Conservation (phyloP, 23 red algal genomes). For the Gracilariopsis chorda region DNA sequence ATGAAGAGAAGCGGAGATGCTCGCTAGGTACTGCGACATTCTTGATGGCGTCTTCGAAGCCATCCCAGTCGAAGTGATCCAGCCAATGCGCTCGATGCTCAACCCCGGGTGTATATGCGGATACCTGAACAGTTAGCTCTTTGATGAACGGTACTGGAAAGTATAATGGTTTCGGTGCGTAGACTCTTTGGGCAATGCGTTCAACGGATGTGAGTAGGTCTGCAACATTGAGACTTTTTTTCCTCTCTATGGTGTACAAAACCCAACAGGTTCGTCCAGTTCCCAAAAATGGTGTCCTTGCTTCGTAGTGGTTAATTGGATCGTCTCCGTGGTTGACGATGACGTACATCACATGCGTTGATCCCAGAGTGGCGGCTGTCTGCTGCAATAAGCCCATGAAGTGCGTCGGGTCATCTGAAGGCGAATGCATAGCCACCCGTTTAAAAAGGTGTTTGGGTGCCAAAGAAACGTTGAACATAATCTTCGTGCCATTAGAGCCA, state of each 20-base stretch:
- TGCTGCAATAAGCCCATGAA: constrained; percentile 27
- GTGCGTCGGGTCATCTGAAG: not conserved
- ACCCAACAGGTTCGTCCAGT: constrained; percentile 1
- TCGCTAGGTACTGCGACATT: constrained; percentile 16
- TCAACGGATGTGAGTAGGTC: constrained; percentile 25
- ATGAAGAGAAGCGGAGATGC: constrained; percentile 28
- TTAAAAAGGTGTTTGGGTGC: constrained; percentile 11
- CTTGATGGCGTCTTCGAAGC: constrained; percentile 27
- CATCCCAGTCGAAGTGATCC: constrained; percentile 37
- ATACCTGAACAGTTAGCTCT: constrained; percentile 6
- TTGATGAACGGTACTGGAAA: constrained; percentile 52
- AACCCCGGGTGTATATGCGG: constrained; percentile 45
- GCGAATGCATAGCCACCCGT: constrained; percentile 29
- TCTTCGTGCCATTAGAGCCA: constrained; percentile 5
- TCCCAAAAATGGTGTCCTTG: not conserved
- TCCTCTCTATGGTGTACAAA: constrained; percentile 24
- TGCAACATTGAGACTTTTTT: not conserved
- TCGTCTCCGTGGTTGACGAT: constrained; percentile 26
- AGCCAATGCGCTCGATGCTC: constrained; percentile 64
- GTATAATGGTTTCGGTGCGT: constrained; percentile 37
- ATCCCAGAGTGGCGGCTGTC: not conserved
- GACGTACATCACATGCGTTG: constrained; percentile 19
- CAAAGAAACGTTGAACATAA: constrained; percentile 37
- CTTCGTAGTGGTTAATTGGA: not conserved
- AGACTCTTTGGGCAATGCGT: constrained; percentile 45